Percentiles rank a stretch among this genome's conserved stretches.
phyloP scores from a whole-genome alignment of 257 asterid genomes.

The Coffea canephora region DNA sequence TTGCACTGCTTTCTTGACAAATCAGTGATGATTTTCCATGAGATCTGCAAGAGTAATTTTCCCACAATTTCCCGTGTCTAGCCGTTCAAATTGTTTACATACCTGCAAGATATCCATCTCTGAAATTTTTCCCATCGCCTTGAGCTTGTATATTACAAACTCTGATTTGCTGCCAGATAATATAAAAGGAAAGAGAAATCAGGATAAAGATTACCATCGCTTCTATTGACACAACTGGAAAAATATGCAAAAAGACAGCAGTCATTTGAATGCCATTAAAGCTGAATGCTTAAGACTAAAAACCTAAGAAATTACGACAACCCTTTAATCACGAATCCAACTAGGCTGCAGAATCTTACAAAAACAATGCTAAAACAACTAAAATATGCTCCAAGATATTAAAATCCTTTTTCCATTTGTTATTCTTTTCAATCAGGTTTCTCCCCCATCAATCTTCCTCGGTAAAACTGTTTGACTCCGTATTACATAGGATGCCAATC shows the following conservation, averaged over 20 bases:
- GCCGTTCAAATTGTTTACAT: constrained; percentile 74
- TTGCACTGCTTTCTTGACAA: background rate
- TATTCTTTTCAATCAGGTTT: background rate
- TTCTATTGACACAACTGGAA: background rate
- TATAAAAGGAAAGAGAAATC: background rate
- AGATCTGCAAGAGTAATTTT: constrained; percentile 88
- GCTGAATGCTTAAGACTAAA: background rate
- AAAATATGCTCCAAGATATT: background rate
- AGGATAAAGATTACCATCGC: background rate
- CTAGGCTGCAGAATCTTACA: too few species aligned
- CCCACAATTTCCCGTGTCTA: constrained; percentile 81
- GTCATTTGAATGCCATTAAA: background rate
- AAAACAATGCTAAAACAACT: background rate
- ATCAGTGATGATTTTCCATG: constrained; percentile 53
- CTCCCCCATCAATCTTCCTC: background rate
- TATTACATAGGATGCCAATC: background rate
- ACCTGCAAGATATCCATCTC: constrained; percentile 71
- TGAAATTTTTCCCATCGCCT: constrained; percentile 77
- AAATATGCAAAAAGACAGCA: background rate
- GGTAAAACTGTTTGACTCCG: background rate
- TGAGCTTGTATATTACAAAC: constrained; percentile 81
- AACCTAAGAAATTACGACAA: too few species aligned
- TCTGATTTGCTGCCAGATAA: constrained; percentile 73
- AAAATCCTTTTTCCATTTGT: background rate
- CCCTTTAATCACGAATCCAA: background rate